phyloP scores from a whole-genome alignment of 2,329 filamentous ascomycete species.

The Ophiostoma fasciatum region DNA sequence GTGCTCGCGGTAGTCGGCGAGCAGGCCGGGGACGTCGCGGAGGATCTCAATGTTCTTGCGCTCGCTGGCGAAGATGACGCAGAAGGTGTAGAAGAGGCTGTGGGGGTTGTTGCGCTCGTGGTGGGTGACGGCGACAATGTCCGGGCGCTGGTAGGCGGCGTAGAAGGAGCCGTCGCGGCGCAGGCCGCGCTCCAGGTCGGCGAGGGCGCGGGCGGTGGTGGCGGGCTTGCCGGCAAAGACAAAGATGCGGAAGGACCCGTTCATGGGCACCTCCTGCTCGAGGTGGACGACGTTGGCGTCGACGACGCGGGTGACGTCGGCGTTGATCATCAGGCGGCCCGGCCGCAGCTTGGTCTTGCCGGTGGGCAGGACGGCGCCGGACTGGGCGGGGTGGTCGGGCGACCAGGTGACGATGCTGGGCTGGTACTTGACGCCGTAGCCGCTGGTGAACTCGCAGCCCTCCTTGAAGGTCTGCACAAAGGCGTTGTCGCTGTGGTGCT shows the following conservation, averaged over 20 bases:
- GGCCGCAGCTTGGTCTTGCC: slow-evolving; percentile 52
- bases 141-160: slow-evolving; percentile 44
- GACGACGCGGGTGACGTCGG: slow-evolving; percentile 71
- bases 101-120: slow-evolving; percentile 80
- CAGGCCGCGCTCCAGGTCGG: slow-evolving; percentile 54
- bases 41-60: slow-evolving; percentile 59
- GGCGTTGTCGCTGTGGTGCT: slow-evolving; percentile 41
- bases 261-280: slow-evolving; percentile 78
- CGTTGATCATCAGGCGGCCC: slow-evolving; percentile 61
- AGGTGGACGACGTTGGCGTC: slow-evolving; percentile 84
- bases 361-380: slow-evolving; percentile 51
- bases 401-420: slow-evolving; percentile 79
- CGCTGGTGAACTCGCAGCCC: slow-evolving; percentile 80
- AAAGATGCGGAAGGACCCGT: slow-evolving; percentile 77
- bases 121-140: slow-evolving; percentile 49
- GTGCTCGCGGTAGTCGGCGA: slow-evolving; percentile 66
- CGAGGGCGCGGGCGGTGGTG: slow-evolving; percentile 45
- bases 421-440: slow-evolving; percentile 78
- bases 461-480: slow-evolving; percentile 88
- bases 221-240: slow-evolving; percentile 62
- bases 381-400: slow-evolving; percentile 53
- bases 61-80: slow-evolving; percentile 55
- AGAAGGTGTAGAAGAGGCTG: slow-evolving; percentile 66
- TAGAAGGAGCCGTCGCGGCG: slow-evolving; percentile 58
- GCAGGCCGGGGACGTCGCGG: slow-evolving; percentile 50